Evolutionary conservation across 352 stramenopile genomes (phyloP).

Genomic region (Plasmopara muralis): DNA sequence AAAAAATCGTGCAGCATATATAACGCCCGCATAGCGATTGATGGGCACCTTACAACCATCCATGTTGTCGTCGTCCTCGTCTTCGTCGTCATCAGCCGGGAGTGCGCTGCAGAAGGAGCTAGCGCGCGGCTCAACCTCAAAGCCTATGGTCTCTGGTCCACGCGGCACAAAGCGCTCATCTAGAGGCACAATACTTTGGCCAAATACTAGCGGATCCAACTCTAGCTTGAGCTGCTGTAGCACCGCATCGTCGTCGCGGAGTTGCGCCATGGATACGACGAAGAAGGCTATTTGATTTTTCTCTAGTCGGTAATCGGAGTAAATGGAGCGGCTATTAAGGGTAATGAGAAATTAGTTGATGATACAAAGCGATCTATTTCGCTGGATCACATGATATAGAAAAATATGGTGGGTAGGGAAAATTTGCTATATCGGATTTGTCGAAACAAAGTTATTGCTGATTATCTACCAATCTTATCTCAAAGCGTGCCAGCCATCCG

Average conservation of each 20-base stretch:
- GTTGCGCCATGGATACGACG: slow-evolving; percentile 20
- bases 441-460: not conserved
- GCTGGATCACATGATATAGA: slow-evolving; percentile 2
- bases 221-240: slow-evolving; percentile 58
- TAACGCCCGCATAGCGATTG: slow-evolving; percentile 76
- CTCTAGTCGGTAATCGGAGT: slow-evolving; percentile 1
- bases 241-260: slow-evolving; percentile 30
- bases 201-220: slow-evolving; percentile 52
- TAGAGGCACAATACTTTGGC: slow-evolving; percentile 41
- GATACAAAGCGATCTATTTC: slow-evolving; percentile 4
- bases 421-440: not conserved
- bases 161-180: slow-evolving; percentile 61
- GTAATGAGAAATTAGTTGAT: not conserved
- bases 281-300: not conserved
- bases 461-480: slow-evolving; percentile 9
- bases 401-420: slow-evolving; percentile 2
- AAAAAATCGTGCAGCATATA: slow-evolving; percentile 83
- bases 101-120: slow-evolving; percentile 28
- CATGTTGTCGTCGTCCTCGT: slow-evolving; percentile 39
- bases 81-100: slow-evolving; percentile 13
- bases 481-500: slow-evolving; percentile 8
- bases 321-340: not conserved
- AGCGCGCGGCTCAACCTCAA: slow-evolving; percentile 38
- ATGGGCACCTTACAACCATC: slow-evolving; percentile 39
- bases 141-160: slow-evolving; percentile 54